Evolutionary conservation across 805 yeast genomes (phyloP).

Genomic region (Isabelozyma rhagii): DNA sequence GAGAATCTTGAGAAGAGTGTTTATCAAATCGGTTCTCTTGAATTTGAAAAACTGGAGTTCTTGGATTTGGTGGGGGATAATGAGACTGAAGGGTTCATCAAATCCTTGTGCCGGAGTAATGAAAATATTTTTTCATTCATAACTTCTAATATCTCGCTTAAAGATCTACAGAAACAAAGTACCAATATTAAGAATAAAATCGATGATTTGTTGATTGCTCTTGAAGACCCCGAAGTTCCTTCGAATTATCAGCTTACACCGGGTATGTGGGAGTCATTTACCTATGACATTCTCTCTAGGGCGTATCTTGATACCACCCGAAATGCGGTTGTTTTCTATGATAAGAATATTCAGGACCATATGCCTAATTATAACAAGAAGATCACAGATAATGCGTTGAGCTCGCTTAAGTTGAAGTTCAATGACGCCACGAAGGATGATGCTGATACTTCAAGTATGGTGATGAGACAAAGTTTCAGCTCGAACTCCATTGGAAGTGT

Average conservation of each 20-base stretch:
- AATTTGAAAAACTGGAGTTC: slow-evolving; percentile 52
- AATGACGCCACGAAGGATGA: slow-evolving; percentile 11
- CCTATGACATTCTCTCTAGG: slow-evolving; percentile 24
- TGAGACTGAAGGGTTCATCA: slow-evolving; percentile 60
- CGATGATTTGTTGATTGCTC: slow-evolving; percentile 22
- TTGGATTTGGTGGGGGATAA: slow-evolving; percentile 30
- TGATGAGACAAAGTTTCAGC: slow-evolving; percentile 16
- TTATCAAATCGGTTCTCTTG: slow-evolving; percentile 45
- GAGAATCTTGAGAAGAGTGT: slow-evolving; percentile 26
- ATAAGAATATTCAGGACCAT: slow-evolving; percentile 15
- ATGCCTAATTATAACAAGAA: slow-evolving; percentile 22
- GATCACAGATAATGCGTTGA: slow-evolving; percentile 31
- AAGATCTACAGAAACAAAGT: slow-evolving; percentile 41
- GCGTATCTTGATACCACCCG: slow-evolving; percentile 29
- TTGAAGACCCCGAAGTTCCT: slow-evolving; percentile 33
- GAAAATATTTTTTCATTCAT: slow-evolving; percentile 38
- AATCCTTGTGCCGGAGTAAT: slow-evolving; percentile 29
- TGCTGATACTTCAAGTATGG: slow-evolving; percentile 1
- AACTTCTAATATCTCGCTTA: slow-evolving; percentile 38
- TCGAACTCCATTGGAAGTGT: slow-evolving; percentile 20
- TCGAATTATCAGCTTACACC: slow-evolving; percentile 20
- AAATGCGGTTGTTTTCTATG: slow-evolving; percentile 28
- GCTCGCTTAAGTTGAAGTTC: slow-evolving; percentile 29
- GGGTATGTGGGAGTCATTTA: slow-evolving; percentile 34
- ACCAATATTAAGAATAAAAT: slow-evolving; percentile 29